Base-by-base conservation (phyloP, 805 yeast genomes). In the Metschnikowia sp. region DNA sequence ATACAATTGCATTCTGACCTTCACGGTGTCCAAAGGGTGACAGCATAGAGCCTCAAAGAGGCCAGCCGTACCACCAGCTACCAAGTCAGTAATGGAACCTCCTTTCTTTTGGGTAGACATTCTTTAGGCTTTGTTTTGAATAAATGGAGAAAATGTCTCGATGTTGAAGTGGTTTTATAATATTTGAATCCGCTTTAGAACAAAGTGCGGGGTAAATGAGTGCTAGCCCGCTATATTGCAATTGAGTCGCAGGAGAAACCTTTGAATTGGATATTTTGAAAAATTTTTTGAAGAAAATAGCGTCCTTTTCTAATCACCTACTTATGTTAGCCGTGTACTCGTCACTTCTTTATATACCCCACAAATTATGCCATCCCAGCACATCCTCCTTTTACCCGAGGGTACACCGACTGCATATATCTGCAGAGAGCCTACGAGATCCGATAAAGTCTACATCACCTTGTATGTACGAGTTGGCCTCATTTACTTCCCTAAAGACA, bases 21-120 rank as follows among this genome's bases (percentile, higher is more conserved):
- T 92, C 65, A 92, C 88, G 36, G 99, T 92, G 66, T 92, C 99
- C 59, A 92, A 78, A n/a, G 98, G 98, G 68, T 92, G 99, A 67
- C 99, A 92, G 66, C 92, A 83, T 53, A 94, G 76, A n/a, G 98
- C 99, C 75, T 92, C 99, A 64, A 91, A 88, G 51, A 92, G 75
- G 49, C 99, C 99, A 11, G 99, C 99, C 8, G 92, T 83, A 60
- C 99, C 99, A 59, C 99, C 99, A 32, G 97, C 94, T 41, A 88
- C 75, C 56, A 86, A 75, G 61, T 86, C 90, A 47, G 84, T 77
- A 10, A 82, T 79, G 35, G 74, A 63, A 47, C 64, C 69, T 32
- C 69, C 68, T 46, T 70, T 70, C 39, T 62, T 63, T 50, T 66
- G 68, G 15, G 53, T 37, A 8, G 57, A 49, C 58, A 54, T 53